Evolutionary conservation across 768 basidiomycete genomes (phyloP).

Genomic region (Phylloporus sp.): DNA sequence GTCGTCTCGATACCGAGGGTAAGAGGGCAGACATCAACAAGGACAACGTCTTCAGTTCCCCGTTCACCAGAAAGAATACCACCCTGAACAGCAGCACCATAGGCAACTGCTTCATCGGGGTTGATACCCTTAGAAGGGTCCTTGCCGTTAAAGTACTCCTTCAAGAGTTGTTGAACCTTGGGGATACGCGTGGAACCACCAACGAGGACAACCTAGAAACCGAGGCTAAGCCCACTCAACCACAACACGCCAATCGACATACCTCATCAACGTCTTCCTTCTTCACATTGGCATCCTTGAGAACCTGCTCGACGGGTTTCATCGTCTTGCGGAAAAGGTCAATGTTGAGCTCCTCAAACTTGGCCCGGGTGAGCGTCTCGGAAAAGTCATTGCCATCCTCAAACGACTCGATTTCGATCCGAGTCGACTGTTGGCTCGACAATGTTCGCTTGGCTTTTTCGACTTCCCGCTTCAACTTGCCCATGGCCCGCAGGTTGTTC

Average conservation of each 20-base stretch:
- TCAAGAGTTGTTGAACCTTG: slow-evolving; percentile 97
- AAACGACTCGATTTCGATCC: slow-evolving; percentile 93
- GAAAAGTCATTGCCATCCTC: slow-evolving; percentile 96
- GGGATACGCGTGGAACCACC: slow-evolving; percentile 99
- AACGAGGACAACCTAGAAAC: slow-evolving; percentile 70
- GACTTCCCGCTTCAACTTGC: slow-evolving; percentile 90
- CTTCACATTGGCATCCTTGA: slow-evolving; percentile 97
- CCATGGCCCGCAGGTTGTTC: slow-evolving; percentile 76
- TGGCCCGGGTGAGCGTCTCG: slow-evolving; percentile 94
- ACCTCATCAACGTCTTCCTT: slow-evolving; percentile 96
- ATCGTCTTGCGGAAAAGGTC: slow-evolving; percentile 99
- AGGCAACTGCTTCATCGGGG: slow-evolving; percentile 98
- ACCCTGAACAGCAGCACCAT: slow-evolving; percentile 98
- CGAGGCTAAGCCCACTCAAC: not conserved
- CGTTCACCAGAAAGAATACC: slow-evolving; percentile 96
- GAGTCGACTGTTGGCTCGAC: slow-evolving; percentile 83
- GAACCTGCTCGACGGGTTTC: slow-evolving; percentile 98
- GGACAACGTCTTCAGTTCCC: slow-evolving; percentile 83
- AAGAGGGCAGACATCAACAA: slow-evolving; percentile 94
- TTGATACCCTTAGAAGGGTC: slow-evolving; percentile 99
- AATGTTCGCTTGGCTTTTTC: slow-evolving; percentile 95
- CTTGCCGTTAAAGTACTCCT: slow-evolving; percentile 94
- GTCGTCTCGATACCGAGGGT: slow-evolving; percentile 99
- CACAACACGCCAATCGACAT: slow-evolving; percentile 8
- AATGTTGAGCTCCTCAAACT: slow-evolving; percentile 98